Conservation (phyloP, 2,329 filamentous ascomycete genomes). For the Talaromyces sp. region DNA sequence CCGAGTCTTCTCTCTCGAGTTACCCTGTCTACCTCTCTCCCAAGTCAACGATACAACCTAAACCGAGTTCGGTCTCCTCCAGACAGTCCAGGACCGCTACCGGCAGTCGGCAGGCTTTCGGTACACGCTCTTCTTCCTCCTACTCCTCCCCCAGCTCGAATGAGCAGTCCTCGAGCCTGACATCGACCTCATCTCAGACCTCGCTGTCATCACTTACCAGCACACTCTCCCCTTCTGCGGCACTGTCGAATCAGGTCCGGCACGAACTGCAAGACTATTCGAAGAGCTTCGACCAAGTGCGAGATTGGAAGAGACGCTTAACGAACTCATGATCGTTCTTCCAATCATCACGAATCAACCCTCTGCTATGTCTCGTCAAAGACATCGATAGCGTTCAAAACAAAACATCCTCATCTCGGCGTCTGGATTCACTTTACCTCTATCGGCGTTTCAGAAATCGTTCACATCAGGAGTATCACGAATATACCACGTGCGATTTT, state of each 20-base stretch:
- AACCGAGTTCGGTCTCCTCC: not conserved
- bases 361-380: not conserved
- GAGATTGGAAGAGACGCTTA: slow-evolving; percentile 46
- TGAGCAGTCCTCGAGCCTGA: slow-evolving; percentile 22
- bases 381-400: not conserved
- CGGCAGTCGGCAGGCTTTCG: slow-evolving; percentile 17
- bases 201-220: slow-evolving; percentile 78
- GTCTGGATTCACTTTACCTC: not conserved
- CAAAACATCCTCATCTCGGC: not conserved
- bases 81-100: not conserved
- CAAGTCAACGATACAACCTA: slow-evolving; percentile 20
- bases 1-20: slow-evolving; percentile 37
- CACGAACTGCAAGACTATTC: slow-evolving; percentile 82
- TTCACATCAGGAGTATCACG: not conserved
- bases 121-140: slow-evolving; percentile 22
- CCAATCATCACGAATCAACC: not conserved
- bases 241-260: slow-evolving; percentile 70
- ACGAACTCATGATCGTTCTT: slow-evolving; percentile 26
- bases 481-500: not conserved
- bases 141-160: slow-evolving; percentile 2
- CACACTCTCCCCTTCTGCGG: slow-evolving; percentile 48
- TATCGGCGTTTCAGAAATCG: not conserved
- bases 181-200: slow-evolving; percentile 72
- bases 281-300: slow-evolving; percentile 80
- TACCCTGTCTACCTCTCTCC: slow-evolving; percentile 14